These are phyloP conservation scores for Fusarium continuum DNA, from an alignment of 2,329 filamentous ascomycete species.

Conservation along the genomic window DNA sequence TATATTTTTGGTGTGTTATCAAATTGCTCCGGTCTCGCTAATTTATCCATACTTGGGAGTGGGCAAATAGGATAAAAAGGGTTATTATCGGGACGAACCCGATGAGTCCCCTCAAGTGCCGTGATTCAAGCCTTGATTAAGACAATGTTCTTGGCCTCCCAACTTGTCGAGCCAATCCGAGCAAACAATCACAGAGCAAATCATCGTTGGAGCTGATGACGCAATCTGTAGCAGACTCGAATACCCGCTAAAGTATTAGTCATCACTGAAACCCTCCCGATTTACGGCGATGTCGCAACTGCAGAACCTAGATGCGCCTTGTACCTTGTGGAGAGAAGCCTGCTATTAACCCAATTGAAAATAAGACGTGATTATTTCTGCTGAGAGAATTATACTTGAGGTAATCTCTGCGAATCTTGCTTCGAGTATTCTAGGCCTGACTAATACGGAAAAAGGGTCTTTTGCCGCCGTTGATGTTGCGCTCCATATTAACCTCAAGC, in stretches of 20 bases:
- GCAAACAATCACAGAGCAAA: conserved; percentile 19
- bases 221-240: conserved; percentile 18
- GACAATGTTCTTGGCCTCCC: neutral
- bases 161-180: conserved; percentile 35
- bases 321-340: neutral
- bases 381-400: conserved; percentile 3
- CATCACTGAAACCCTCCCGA: conserved; percentile 25
- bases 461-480: conserved; percentile 38
- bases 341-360: conserved; percentile 1
- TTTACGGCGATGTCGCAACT: conserved; percentile 42
- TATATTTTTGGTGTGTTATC: neutral
- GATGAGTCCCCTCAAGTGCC: neutral
- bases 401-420: neutral
- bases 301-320: neutral
- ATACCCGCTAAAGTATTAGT: conserved; percentile 37
- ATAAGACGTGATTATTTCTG: conserved; percentile 3
- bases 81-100: conserved; percentile 15
- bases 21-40: conserved; percentile 12
- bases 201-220: conserved; percentile 42
- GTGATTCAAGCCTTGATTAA: neutral
- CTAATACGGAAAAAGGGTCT: conserved; percentile 13
- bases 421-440: neutral
- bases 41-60: neutral
- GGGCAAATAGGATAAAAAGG: neutral
- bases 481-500: conserved; percentile 41